Base-by-base conservation (phyloP, 2,329 filamentous ascomycete species). In the Geosmithia flava region DNA sequence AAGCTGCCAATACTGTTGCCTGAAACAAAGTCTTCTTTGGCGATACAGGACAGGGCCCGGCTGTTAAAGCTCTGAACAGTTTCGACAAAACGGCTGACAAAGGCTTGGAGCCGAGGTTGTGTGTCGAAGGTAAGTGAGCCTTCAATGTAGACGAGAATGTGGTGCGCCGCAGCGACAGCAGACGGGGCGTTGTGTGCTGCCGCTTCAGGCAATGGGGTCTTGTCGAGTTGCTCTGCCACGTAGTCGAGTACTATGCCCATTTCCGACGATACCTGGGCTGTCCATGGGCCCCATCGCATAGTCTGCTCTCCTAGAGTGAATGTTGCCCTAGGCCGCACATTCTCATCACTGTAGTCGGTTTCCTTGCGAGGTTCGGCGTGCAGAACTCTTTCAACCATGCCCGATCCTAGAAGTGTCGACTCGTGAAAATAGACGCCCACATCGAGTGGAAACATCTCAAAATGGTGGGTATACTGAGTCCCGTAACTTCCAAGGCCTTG, bases 211-310 rank as follows among this genome's bases (percentile, higher is more conserved):
- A 20, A 17, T 15, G 47, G 10, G 7, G 17, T 27, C 45, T 49
- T 50, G 7, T 62, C 59, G n/a, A 67, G 49, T 44, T 73, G 65
- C 33, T 81, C 76, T 11, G 64, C 58, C 30, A 83, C 62, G 59
- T 71, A 78, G 58, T 83, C 80, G 50, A 81, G 64, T n/a, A 80
- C 61, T 40, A 82, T 67, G 2, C 80, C 79, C 19, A 83, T 54
- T 53, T 83, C 78, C 3, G 79, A 81, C 1, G 80, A 82, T 2
- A 72, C 69, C 30, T 68, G 68, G 10, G 74, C 72, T 53, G 78
- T 65, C 80, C 80, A 83, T 2, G 53, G 44, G 7, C 68, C 69
- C 80, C 80, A 83, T 49, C 61, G 61, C 6, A 83, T 66, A 0
- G 57, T 56, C 49, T 74, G 70, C 7, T 69, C 67, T 13, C 68